phyloP scores from a whole-genome alignment of 2,329 filamentous ascomycete genomes.

The Falciphora oryzae region DNA sequence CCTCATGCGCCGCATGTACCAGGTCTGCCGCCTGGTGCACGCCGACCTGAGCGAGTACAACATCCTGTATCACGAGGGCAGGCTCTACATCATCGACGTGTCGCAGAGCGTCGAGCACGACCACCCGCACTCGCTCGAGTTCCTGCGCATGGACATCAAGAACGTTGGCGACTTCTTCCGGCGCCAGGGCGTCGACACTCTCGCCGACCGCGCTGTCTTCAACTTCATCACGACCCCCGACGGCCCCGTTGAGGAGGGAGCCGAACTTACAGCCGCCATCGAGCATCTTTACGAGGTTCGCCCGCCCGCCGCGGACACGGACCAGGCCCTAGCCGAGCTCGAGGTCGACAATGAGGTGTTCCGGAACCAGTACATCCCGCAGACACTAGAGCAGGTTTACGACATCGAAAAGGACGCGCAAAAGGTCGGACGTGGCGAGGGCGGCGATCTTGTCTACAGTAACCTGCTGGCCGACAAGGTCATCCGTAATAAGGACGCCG shows the following conservation, averaged over 20 bases:
- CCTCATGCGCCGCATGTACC: slow-evolving; percentile 90
- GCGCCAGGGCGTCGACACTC: slow-evolving; percentile 72
- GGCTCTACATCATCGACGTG: slow-evolving; percentile 92
- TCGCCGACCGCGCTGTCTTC: slow-evolving; percentile 76
- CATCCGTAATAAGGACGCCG: slow-evolving; percentile 31
- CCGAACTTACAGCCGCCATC: slow-evolving; percentile 51
- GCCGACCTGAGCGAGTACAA: slow-evolving; percentile 99
- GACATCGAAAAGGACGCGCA: slow-evolving; percentile 89
- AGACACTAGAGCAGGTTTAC: slow-evolving; percentile 92
- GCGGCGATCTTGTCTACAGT: slow-evolving; percentile 75
- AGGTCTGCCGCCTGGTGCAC: slow-evolving; percentile 85
- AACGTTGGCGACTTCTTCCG: slow-evolving; percentile 93
- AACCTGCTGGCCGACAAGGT: slow-evolving; percentile 72
- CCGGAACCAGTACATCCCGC: slow-evolving; percentile 92
- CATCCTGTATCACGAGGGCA: slow-evolving; percentile 76
- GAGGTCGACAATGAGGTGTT: slow-evolving; percentile 90
- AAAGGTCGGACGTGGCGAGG: slow-evolving; percentile 66
- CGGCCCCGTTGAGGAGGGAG: slow-evolving; percentile 52
- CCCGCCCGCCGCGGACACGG: slow-evolving; percentile 32
- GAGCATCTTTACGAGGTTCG: slow-evolving; percentile 61
- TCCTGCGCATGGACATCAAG: slow-evolving; percentile 97
- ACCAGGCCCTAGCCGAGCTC: slow-evolving; percentile 41
- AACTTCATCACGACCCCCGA: slow-evolving; percentile 67
- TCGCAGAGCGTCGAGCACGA: slow-evolving; percentile 97
- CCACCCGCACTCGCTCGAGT: slow-evolving; percentile 86